phyloP scores from a whole-genome alignment of 2,329 filamentous ascomycete genomes.

The Botrytis aclada region DNA sequence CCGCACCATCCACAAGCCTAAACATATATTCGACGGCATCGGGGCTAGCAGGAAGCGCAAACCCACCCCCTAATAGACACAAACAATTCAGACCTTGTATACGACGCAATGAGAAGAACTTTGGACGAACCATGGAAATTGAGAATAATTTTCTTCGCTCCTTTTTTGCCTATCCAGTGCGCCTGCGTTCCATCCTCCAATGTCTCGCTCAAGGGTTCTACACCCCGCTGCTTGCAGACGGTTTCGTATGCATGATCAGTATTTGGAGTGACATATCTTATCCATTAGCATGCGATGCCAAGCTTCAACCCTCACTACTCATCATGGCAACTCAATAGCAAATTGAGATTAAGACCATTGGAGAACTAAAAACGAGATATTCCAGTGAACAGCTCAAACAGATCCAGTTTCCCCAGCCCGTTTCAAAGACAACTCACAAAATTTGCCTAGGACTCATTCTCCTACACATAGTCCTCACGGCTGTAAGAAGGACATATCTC shows the following conservation, averaged over 20 bases:
- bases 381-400: neutral
- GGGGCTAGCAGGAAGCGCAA: slow-evolving; percentile 46
- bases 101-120: neutral
- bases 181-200: slow-evolving; percentile 42
- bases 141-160: slow-evolving; percentile 42
- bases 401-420: neutral
- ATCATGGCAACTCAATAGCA: neutral
- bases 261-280: slow-evolving; percentile 25
- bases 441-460: slow-evolving; percentile 26
- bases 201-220: slow-evolving; percentile 29
- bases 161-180: slow-evolving; percentile 46
- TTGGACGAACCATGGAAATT: slow-evolving; percentile 45
- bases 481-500: slow-evolving; percentile 28
- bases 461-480: slow-evolving; percentile 22
- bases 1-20: slow-evolving; percentile 31
- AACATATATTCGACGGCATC: slow-evolving; percentile 46
- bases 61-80: slow-evolving; percentile 50
- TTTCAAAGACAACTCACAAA: slow-evolving; percentile 25
- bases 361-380: neutral
- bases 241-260: slow-evolving; percentile 31
- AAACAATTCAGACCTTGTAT: neutral
- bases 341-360: neutral
- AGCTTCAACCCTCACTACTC: neutral
- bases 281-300: slow-evolving; percentile 2
- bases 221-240: slow-evolving; percentile 28